A percentile compares a stretch with the other conserved stretches of the same genome.
Evolutionary conservation across 768 basidiomycete species (phyloP).

Genomic region (Xerocomus potaroensis): DNA sequence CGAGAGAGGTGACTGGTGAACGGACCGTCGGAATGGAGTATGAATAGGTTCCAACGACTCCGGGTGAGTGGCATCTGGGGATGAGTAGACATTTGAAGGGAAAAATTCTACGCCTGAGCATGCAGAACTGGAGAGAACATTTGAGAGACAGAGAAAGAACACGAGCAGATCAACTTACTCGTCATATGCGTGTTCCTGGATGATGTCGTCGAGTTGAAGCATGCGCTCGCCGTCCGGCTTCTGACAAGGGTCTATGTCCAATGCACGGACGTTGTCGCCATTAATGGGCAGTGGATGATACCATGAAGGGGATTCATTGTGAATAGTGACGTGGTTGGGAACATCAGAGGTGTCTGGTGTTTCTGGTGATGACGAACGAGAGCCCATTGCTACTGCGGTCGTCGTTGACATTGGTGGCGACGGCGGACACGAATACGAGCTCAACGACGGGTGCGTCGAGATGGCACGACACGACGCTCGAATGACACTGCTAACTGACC

Average conservation of each 20-base stretch:
- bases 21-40: constrained; percentile 29
- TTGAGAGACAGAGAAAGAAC: constrained; percentile 1
- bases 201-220: constrained; percentile 67
- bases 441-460: constrained; percentile 1
- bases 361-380: constrained; percentile 68
- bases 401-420: constrained; percentile 52
- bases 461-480: neutral
- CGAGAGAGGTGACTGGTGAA: constrained; percentile 29
- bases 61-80: constrained; percentile 33
- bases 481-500: neutral
- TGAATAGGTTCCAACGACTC: constrained; percentile 30
- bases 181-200: constrained; percentile 71
- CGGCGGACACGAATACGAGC: constrained; percentile 5
- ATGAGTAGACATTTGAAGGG: constrained; percentile 5
- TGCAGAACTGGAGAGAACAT: constrained; percentile 11
- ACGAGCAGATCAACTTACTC: constrained; percentile 47
- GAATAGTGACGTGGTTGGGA: constrained; percentile 47
- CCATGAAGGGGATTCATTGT: constrained; percentile 53
- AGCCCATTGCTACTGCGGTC: constrained; percentile 45
- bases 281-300: constrained; percentile 45
- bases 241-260: constrained; percentile 41
- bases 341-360: constrained; percentile 64
- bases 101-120: constrained; percentile 20
- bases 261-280: constrained; percentile 40
- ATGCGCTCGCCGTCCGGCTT: constrained; percentile 53